Evolutionary conservation across 495 filamentous ascomycete species (phyloP).

Genomic region (Penicillium pulvis): DNA sequence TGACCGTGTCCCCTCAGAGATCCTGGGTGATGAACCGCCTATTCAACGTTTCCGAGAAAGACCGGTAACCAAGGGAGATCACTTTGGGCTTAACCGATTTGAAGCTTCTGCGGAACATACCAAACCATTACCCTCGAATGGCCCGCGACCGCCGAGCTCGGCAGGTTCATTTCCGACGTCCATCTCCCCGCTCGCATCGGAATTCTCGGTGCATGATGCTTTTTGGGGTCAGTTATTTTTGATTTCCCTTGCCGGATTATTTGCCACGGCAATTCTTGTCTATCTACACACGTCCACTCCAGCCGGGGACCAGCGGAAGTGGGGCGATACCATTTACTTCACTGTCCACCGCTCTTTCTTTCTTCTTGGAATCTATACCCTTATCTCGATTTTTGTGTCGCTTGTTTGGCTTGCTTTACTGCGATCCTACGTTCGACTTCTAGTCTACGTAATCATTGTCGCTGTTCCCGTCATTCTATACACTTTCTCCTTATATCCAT

Average conservation of each 20-base stretch:
- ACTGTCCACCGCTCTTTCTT: constrained; percentile 86
- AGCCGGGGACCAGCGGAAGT: constrained; percentile 57
- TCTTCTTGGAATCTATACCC: constrained; percentile 83
- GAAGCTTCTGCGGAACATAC: constrained; percentile 52
- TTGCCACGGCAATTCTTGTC: constrained; percentile 85
- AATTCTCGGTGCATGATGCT: constrained; percentile 71
- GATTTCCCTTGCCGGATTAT: constrained; percentile 77
- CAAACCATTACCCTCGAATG: constrained; percentile 41
- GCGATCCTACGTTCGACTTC: constrained; percentile 76
- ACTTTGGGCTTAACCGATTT: constrained; percentile 35
- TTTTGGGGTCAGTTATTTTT: constrained; percentile 93
- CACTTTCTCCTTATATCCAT: constrained; percentile 87
- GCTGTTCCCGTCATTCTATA: constrained; percentile 83
- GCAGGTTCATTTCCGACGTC: constrained; percentile 40
- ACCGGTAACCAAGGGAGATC: constrained; percentile 36
- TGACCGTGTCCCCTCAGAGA: constrained; percentile 58
- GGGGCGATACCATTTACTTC: constrained; percentile 92
- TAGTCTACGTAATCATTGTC: constrained; percentile 77
- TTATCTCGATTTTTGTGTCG: constrained; percentile 85
- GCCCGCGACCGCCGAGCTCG: constrained; percentile 45
- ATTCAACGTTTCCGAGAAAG: constrained; percentile 78
- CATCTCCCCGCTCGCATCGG: constrained; percentile 52
- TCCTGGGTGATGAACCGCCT: constrained; percentile 69
- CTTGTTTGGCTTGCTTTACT: constrained; percentile 88
- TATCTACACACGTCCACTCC: constrained; percentile 82